phyloP scores from a whole-genome alignment of 805 yeast species.

The Candida khao-thaluensis region DNA sequence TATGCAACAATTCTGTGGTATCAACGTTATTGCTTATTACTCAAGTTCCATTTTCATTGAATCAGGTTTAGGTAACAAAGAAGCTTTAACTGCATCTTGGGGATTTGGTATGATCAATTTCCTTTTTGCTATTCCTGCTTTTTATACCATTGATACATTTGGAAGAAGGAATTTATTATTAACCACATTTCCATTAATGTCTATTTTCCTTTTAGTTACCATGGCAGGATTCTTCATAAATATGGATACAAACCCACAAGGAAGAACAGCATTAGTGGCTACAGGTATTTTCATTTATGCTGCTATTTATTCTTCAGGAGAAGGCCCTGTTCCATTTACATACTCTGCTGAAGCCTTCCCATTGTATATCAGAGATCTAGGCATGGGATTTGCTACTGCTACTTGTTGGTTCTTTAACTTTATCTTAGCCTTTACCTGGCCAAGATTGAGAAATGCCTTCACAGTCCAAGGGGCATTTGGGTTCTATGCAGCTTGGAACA shows the following conservation, averaged over 20 bases:
- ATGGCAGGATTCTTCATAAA: conserved; percentile 75
- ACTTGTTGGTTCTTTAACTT: conserved; percentile 75
- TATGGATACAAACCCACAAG: conserved; percentile 38
- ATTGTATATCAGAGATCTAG: conserved; percentile 72
- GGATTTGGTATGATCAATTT: conserved; percentile 85
- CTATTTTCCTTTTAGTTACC: conserved; percentile 54
- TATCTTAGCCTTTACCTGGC: conserved; percentile 75
- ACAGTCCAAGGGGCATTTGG: conserved; percentile 85
- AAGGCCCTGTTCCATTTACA: conserved; percentile 89
- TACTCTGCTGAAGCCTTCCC: conserved; percentile 84
- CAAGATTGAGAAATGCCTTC: conserved; percentile 63
- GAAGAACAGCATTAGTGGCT: conserved; percentile 64
- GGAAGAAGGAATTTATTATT: conserved; percentile 68
- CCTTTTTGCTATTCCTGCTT: conserved; percentile 79
- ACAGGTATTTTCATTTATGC: conserved; percentile 74
- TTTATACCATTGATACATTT: conserved; percentile 71
- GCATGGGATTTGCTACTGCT: conserved; percentile 77
- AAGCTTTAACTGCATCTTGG: conserved; percentile 76
- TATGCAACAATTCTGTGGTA: conserved; percentile 90
- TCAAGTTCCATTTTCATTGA: conserved; percentile 72
- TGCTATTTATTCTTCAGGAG: conserved; percentile 76
- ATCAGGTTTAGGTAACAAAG: conserved; percentile 60
- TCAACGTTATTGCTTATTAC: conserved; percentile 84
- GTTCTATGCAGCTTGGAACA: conserved; percentile 84
- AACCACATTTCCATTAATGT: conserved; percentile 63